Evolutionary conservation across 2,329 filamentous ascomycete genomes (phyloP).

Genomic region (Claviceps quebecensis): DNA sequence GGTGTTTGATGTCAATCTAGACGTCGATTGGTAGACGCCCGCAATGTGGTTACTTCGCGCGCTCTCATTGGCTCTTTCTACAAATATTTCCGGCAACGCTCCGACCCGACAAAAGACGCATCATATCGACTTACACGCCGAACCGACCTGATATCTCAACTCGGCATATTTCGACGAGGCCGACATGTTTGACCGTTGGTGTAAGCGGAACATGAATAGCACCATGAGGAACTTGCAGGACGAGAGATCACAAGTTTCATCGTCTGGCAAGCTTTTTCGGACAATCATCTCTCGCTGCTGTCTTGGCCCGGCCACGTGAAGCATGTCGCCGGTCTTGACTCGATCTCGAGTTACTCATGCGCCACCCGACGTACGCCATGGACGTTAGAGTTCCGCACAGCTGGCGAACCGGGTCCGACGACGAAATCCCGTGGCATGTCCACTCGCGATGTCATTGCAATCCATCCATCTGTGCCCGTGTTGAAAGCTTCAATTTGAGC

Average conservation of each 20-base stretch:
- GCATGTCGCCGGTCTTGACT: background rate
- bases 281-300: background rate
- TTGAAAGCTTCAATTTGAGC: background rate
- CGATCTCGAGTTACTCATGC: background rate
- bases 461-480: conserved; percentile 7
- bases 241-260: background rate
- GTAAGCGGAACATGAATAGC: background rate
- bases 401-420: conserved; percentile 16
- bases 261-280: background rate
- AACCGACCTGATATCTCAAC: background rate
- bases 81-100: no score
- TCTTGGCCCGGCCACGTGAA: background rate
- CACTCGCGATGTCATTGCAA: conserved; percentile 7
- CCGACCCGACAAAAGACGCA: background rate
- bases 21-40: conserved; percentile 5
- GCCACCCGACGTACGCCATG: background rate
- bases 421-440: conserved; percentile 17
- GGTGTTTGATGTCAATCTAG: background rate
- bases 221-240: background rate
- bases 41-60: conserved; percentile 5
- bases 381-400: background rate
- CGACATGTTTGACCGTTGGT: background rate
- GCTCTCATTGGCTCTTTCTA: conserved; percentile 6
- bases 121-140: background rate
- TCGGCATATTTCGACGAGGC: background rate